phyloP scores from a whole-genome alignment of 2,329 filamentous ascomycete species.

The Aspergillus candidus region DNA sequence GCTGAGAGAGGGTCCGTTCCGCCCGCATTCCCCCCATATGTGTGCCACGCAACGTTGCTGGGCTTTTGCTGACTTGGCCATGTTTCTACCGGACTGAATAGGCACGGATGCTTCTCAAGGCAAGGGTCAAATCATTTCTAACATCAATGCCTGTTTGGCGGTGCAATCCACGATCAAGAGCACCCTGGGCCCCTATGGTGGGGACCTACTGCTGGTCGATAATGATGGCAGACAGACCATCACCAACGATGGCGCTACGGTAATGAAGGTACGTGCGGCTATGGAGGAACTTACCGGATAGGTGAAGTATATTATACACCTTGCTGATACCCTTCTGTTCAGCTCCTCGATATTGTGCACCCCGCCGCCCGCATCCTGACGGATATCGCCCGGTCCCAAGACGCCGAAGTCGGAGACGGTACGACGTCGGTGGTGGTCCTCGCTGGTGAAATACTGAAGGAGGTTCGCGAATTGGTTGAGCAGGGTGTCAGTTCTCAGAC shows the following conservation, averaged over 20 bases:
- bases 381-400: conserved; percentile 97
- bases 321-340: conserved; percentile 11
- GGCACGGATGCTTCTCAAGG: conserved; percentile 97
- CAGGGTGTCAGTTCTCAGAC: conserved; percentile 95
- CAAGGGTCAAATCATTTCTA: conserved; percentile 92
- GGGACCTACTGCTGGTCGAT: conserved; percentile 92
- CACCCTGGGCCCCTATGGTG: conserved; percentile 92
- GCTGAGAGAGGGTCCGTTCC: conserved; percentile 81
- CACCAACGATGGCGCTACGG: conserved; percentile 97
- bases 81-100: conserved; percentile 34
- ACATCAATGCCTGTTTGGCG: conserved; percentile 96
- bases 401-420: conserved; percentile 96
- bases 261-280: conserved; percentile 76
- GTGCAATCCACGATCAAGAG: conserved; percentile 94
- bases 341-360: conserved; percentile 98
- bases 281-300: background rate
- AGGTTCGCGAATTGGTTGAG: conserved; percentile 92
- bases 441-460: conserved; percentile 95
- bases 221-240: conserved; percentile 94
- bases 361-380: conserved; percentile 94
- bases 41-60: conserved; percentile 14
- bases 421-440: conserved; percentile 96
- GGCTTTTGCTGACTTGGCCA: conserved; percentile 21
- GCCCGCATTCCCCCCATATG: conserved; percentile 21
- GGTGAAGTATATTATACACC: background rate